Evolutionary conservation across 169 alveolate species (phyloP).

Genomic region (Babesia bovis): DNA sequence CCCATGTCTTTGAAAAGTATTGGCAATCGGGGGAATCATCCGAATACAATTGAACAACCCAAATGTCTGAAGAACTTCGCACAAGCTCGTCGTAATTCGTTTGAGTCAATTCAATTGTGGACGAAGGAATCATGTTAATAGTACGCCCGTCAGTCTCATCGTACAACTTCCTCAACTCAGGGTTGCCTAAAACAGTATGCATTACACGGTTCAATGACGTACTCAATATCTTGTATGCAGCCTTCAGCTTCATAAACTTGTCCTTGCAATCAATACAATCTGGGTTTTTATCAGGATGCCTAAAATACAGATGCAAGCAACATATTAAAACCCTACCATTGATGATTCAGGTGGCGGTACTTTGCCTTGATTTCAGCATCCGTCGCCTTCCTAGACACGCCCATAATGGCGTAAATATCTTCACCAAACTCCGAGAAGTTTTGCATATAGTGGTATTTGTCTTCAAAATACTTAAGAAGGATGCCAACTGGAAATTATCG

Average conservation of each 20-base stretch:
- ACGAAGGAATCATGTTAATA: slow-evolving; percentile 51
- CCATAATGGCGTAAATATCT: slow-evolving; percentile 44
- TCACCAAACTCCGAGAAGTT: slow-evolving; percentile 45
- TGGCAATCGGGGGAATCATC: slow-evolving; percentile 49
- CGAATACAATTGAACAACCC: slow-evolving; percentile 65
- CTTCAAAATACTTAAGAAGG: slow-evolving; percentile 57
- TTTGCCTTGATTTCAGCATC: slow-evolving; percentile 51
- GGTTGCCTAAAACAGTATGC: slow-evolving; percentile 31
- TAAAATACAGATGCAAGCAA: not conserved
- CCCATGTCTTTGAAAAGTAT: slow-evolving; percentile 54
- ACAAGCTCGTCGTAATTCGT: slow-evolving; percentile 42
- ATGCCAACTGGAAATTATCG: slow-evolving; percentile 30
- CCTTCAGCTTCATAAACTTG: slow-evolving; percentile 56
- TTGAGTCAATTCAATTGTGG: slow-evolving; percentile 42
- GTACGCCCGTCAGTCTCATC: slow-evolving; percentile 61
- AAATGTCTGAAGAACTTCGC: slow-evolving; percentile 27
- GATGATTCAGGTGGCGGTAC: slow-evolving; percentile 59
- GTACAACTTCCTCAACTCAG: slow-evolving; percentile 52
- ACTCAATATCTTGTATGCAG: slow-evolving; percentile 61
- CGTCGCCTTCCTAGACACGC: slow-evolving; percentile 34
- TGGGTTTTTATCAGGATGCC: slow-evolving; percentile 73
- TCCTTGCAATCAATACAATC: slow-evolving; percentile 61
- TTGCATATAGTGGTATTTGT: slow-evolving; percentile 31
- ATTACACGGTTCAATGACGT: not conserved
- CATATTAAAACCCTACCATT: slow-evolving; percentile 22